phyloP scores from a whole-genome alignment of 2,329 filamentous ascomycete genomes.

The Aureobasidium sp. region DNA sequence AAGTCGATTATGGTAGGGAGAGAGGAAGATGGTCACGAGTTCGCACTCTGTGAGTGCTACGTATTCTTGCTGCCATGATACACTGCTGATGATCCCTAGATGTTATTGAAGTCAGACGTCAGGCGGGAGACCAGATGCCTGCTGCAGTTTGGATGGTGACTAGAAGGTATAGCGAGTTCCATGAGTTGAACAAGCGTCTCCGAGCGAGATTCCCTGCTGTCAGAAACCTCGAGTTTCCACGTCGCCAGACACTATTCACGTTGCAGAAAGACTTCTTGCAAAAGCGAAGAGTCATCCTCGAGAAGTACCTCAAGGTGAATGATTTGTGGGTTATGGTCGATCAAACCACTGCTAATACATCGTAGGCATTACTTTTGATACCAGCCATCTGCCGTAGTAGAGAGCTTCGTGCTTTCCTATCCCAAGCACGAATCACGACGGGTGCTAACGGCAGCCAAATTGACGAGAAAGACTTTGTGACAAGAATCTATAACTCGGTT shows the following conservation, averaged over 20 bases:
- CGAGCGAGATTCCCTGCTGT: conserved; percentile 80
- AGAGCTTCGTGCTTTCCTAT: conserved; percentile 86
- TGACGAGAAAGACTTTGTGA: conserved; percentile 70
- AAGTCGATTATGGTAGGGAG: conserved; percentile 87
- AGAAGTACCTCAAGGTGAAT: conserved; percentile 61
- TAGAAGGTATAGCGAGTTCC: conserved; percentile 94
- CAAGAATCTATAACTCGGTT: conserved; percentile 90
- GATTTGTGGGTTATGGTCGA: no score
- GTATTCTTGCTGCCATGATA: not conserved
- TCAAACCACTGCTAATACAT: not conserved
- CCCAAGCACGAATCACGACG: conserved; percentile 68
- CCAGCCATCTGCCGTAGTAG: conserved; percentile 92
- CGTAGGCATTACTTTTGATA: conserved; percentile 56
- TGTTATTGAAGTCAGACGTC: conserved; percentile 80
- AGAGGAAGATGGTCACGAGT: conserved; percentile 89
- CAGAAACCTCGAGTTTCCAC: conserved; percentile 81
- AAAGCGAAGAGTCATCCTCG: conserved; percentile 74
- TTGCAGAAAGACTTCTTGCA: conserved; percentile 92
- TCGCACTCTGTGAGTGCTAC: conserved; percentile 60
- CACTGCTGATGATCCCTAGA: conserved; percentile 37
- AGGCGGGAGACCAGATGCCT: conserved; percentile 91
- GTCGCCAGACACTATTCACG: conserved; percentile 89
- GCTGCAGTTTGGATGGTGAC: conserved; percentile 91
- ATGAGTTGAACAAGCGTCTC: conserved; percentile 85
- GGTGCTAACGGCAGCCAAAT: conserved; percentile 56